Evolutionary conservation across 257 asterid species (phyloP).

Genomic region (Eucommia ulmoides): DNA sequence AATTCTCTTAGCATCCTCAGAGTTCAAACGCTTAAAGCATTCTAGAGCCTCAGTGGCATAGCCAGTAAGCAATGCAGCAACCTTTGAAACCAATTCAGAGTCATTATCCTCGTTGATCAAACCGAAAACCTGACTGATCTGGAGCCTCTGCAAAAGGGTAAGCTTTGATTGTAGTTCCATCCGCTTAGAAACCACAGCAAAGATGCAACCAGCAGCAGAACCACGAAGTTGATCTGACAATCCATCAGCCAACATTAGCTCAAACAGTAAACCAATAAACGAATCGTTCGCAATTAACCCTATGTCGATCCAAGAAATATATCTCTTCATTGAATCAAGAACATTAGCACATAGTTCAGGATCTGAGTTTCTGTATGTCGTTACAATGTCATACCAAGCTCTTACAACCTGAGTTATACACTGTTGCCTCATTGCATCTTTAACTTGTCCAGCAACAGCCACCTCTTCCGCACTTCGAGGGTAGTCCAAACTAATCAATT

Average conservation of each 20-base stretch:
- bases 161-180: conserved; percentile 79
- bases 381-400: conserved; percentile 63
- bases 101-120: conserved; percentile 49
- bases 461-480: conserved; percentile 62
- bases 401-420: conserved; percentile 75
- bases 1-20: conserved; percentile 46
- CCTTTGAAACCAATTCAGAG: conserved; percentile 46
- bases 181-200: conserved; percentile 67
- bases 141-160: conserved; percentile 58
- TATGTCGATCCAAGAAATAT: conserved; percentile 87
- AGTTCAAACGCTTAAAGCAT: conserved; percentile 54
- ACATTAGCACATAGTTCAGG: conserved; percentile 63
- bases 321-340: conserved; percentile 62
- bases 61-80: conserved; percentile 74
- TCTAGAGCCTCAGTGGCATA: conserved; percentile 78
- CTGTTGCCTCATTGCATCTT: conserved; percentile 90
- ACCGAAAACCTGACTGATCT: conserved; percentile 64
- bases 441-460: conserved; percentile 53
- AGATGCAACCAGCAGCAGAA: conserved; percentile 64
- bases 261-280: conserved; percentile 57
- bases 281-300: conserved; percentile 69
- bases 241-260: conserved; percentile 56
- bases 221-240: conserved; percentile 56
- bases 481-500: conserved; percentile 70
- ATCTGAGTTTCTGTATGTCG: conserved; percentile 52